phyloP scores from a whole-genome alignment of 129 eudicot species.

The Solidago caesia region DNA sequence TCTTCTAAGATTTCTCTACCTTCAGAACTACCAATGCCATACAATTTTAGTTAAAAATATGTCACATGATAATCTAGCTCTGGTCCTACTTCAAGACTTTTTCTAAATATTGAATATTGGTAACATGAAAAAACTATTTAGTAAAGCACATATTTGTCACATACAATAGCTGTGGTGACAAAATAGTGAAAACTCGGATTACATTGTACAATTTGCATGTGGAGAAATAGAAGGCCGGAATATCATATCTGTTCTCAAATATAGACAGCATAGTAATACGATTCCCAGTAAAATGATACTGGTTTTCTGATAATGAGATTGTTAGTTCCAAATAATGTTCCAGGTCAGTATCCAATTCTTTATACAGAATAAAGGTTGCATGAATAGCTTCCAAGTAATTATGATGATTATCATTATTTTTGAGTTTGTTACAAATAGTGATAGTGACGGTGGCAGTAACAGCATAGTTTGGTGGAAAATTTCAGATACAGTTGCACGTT shows the following conservation, averaged over 20 bases:
- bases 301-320: too few relatives aligned
- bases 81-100: constrained; percentile 11
- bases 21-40: constrained; percentile 58
- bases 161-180: background rate
- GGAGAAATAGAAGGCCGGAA: background rate
- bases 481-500: too few relatives aligned
- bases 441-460: too few relatives aligned
- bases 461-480: too few relatives aligned
- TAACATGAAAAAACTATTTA: background rate
- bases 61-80: background rate
- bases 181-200: background rate
- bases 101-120: background rate
- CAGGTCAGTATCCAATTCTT: too few relatives aligned
- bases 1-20: constrained; percentile 66
- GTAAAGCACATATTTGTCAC: background rate
- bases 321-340: too few relatives aligned
- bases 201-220: background rate
- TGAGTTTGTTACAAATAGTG: too few relatives aligned
- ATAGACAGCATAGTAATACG: too few relatives aligned
- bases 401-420: too few relatives aligned
- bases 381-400: too few relatives aligned
- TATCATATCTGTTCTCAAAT: background rate
- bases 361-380: too few relatives aligned
- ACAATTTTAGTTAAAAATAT: constrained; percentile 3
- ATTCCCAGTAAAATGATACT: too few relatives aligned